Percentiles rank a stretch among this genome's conserved stretches.
These are phyloP conservation scores for Xylaria longipes DNA, from an alignment of 495 filamentous ascomycete genomes.

Conservation along the genomic window DNA sequence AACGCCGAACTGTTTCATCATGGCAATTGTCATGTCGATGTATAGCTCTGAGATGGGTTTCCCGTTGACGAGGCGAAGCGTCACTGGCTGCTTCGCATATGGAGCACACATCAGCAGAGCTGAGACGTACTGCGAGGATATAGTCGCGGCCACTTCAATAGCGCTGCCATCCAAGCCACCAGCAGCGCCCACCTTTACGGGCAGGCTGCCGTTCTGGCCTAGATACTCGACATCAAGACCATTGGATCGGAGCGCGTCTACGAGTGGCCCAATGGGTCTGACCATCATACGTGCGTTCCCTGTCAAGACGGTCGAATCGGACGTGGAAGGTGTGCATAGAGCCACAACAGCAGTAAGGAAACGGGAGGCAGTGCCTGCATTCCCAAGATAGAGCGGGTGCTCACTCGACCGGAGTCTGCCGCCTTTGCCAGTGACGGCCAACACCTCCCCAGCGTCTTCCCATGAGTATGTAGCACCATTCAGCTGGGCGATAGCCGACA, in stretches of 20 bases:
- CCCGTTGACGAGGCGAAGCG: constrained; percentile 85
- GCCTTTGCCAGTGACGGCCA: constrained; percentile 89
- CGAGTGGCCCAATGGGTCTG: constrained; percentile 90
- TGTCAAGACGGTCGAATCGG: constrained; percentile 78
- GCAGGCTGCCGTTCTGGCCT: constrained; percentile 79
- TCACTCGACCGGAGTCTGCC: constrained; percentile 79
- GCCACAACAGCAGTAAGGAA: constrained; percentile 94
- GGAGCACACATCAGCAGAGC: constrained; percentile 96
- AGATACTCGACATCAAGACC: constrained; percentile 84
- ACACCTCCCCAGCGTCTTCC: constrained; percentile 89
- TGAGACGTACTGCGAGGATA: constrained; percentile 97
- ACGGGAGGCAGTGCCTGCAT: constrained; percentile 93
- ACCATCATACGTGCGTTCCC: constrained; percentile 97
- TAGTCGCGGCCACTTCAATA: constrained; percentile 90
- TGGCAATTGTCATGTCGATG: constrained; percentile 97
- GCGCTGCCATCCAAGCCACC: constrained; percentile 88
- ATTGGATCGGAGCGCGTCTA: constrained; percentile 86
- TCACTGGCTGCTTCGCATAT: constrained; percentile 93
- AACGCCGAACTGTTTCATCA: constrained; percentile 96
- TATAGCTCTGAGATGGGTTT: constrained; percentile 97
- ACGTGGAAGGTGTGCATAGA: constrained; percentile 70
- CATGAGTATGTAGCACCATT: constrained; percentile 92
- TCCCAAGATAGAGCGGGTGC: constrained; percentile 87
- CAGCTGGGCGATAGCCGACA: constrained; percentile 81
- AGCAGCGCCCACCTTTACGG: constrained; percentile 80